A percentile compares a stretch with the other conserved stretches of the same genome.
Conservation (phyloP, 305 asterid genomes). For the Fraxinus floribunda region DNA sequence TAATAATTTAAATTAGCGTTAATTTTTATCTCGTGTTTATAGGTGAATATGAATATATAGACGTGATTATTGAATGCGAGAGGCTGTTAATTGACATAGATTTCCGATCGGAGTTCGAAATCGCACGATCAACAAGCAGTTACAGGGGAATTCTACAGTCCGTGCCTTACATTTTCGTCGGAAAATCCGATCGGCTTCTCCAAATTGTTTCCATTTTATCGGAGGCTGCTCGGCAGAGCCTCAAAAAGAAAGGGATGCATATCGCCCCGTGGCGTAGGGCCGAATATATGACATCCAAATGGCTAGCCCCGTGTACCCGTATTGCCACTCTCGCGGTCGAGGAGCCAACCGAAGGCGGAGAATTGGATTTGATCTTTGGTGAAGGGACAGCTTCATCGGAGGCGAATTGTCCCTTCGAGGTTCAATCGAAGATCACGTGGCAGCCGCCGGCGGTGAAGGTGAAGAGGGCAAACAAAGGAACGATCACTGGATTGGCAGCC, state of each 20-base stretch:
- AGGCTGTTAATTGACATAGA: conserved; percentile 75
- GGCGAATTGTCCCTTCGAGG: neutral
- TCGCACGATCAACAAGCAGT: conserved; percentile 72
- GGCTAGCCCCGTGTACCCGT: conserved; percentile 73
- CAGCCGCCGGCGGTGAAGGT: conserved; percentile 46
- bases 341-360: conserved; percentile 32
- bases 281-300: conserved; percentile 75
- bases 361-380: conserved; percentile 55
- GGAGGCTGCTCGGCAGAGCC: conserved; percentile 73
- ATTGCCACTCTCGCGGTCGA: conserved; percentile 12
- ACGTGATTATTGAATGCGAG: conserved; percentile 64
- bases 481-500: conserved; percentile 52
- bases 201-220: conserved; percentile 75
- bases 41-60: conserved; percentile 90
- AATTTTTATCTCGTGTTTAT: neutral
- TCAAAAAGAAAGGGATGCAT: conserved; percentile 94
- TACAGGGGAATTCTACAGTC: conserved; percentile 62
- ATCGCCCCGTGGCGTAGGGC: conserved; percentile 92
- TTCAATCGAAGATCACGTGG: conserved; percentile 32
- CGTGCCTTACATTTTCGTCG: conserved; percentile 74
- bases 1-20: neutral
- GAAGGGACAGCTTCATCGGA: conserved; percentile 28
- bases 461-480: conserved; percentile 35
- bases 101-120: conserved; percentile 91
- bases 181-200: conserved; percentile 73